Conservation (phyloP, 192 early-diverging fungal genomes). For the Coemansia sp. region DNA sequence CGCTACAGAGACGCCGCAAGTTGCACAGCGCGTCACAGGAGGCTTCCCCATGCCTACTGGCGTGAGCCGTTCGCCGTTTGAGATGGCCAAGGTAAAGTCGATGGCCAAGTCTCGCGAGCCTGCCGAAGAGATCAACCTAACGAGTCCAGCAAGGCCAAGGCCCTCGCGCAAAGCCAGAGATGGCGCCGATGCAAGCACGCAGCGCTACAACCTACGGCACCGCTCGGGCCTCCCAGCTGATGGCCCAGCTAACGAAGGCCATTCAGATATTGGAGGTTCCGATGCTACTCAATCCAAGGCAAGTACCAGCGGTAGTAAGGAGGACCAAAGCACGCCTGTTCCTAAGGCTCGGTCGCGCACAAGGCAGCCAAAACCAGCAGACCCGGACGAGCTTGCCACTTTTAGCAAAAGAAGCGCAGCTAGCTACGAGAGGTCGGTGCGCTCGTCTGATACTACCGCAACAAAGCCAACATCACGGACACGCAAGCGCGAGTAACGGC, state of each 20-base stretch:
- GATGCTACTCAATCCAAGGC: background rate
- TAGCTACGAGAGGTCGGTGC: conserved; percentile 21
- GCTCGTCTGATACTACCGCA: background rate
- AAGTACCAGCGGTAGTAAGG: background rate
- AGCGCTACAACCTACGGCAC: conserved; percentile 31
- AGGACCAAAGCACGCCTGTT: background rate
- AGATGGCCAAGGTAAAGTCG: conserved; percentile 3
- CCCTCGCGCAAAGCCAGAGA: background rate
- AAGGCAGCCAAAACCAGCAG: conserved; percentile 1
- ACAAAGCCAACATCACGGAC: conserved; percentile 13
- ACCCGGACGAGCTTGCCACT: background rate
- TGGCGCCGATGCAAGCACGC: background rate
- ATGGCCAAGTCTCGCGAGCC: background rate
- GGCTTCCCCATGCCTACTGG: conserved; percentile 4
- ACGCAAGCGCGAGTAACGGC: conserved; percentile 36
- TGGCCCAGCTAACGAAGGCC: background rate
- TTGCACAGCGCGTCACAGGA: conserved; percentile 9
- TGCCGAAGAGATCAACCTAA: background rate
- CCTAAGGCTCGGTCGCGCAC: background rate
- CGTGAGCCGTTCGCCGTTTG: conserved; percentile 29
- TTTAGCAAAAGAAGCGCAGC: conserved; percentile 22
- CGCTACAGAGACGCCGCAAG: background rate
- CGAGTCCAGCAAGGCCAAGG: conserved; percentile 2
- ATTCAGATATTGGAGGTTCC: background rate
- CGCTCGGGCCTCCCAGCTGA: conserved; percentile 7